Base-by-base conservation (phyloP, 768 basidiomycete genomes). In the Leccinum imitatum region DNA sequence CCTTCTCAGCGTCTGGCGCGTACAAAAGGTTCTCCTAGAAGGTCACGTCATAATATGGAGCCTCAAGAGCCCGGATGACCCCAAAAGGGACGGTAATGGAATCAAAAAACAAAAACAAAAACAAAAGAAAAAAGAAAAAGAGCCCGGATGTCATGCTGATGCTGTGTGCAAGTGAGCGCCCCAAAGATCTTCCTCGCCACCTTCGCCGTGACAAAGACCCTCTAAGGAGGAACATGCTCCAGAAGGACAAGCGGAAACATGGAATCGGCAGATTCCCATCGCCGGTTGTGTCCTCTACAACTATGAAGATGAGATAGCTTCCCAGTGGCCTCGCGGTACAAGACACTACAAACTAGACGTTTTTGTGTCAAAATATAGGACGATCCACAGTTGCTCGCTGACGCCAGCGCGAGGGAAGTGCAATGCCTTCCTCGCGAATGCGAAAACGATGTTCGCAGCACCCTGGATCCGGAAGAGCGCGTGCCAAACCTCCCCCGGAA, bases 1-100 rank as follows among this genome's bases (percentile, higher is more conserved):
- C 6, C 63, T 61, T 3, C 62, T 59, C 30, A 86, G 62, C 2
- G 83, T 80, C 1, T 69, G 48, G 9, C 46, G 60, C 0, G 86
- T 87, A 68, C 86, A 86, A 62, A 76, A 82, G 9, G 82, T 30
- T 30, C 27, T 30, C 27, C 27, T 30, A 77, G 54, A 88, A 78
- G 15, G 77, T 82, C 1, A 88, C 85, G 27, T 80, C 79, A 59
- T 91, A 91, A 64, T 89, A 91, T 0, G 84, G 82, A 0, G 59
- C 31, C 46, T 76, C 64, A 44, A 69, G 53, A 1, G 59, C 57
- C 19, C 84, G 53, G 1, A 70, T 61, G 35, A 25, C 25, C 25
- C 25, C 25, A 25, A 25, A 25, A 25, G 25, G 25, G 25, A 25
- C 25, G 25, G 25, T 25, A 25, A 25, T 25, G 25, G 25, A 25